Base-by-base conservation (phyloP, 2,329 filamentous ascomycete genomes). In the Cadophora sp. region DNA sequence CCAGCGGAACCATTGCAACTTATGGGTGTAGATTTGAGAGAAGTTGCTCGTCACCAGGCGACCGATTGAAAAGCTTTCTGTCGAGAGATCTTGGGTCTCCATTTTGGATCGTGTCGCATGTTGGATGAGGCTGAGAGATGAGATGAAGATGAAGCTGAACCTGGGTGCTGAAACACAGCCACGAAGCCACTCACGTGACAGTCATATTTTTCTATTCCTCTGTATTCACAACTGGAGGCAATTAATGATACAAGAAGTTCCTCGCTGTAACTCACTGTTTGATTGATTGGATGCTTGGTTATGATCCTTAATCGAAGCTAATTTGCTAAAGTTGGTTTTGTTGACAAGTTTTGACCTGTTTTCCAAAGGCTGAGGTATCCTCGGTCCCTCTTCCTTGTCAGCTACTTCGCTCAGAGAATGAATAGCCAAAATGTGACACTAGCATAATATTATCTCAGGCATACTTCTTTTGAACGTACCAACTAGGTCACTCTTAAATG, bases 1-100 rank as follows among this genome's bases (percentile, higher is more conserved):
- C n/a, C n/a, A 43, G 30, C 55, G 55, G 55, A 59, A 59, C 30
- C 55, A 36, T 36, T 59, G 55, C n/a, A 59, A 36, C n/a, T 59
- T 59, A 14, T 59, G 55, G 36, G 36, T n/a, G 20, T 59, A 59
- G 16, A 59, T 43, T 59, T 41, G 55, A 45, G 30, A 33, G 30
- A 43, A n/a, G n/a, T 24, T 43, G 16, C 30, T 16, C 2, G 33
- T 59, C 18, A 9, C 24, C 14, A 59, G 36, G 18, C 55, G n/a
- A 43, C 55, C 30, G 55, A 59, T 43, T 22, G 55, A 59, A 11
- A 59, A 22, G 8, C n/a, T 3, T 30, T 43, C 55, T 30, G 36
- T 59, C 9, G 55, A 59, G n/a, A n/a, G 22, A 24, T 16, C 20
- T 3, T 24, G 36, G 4, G 55, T 16, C 11, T 43, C 24, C 55